Conservation (phyloP, 2,329 filamentous ascomycete genomes). For the Aspergillus quadrilineatus region DNA sequence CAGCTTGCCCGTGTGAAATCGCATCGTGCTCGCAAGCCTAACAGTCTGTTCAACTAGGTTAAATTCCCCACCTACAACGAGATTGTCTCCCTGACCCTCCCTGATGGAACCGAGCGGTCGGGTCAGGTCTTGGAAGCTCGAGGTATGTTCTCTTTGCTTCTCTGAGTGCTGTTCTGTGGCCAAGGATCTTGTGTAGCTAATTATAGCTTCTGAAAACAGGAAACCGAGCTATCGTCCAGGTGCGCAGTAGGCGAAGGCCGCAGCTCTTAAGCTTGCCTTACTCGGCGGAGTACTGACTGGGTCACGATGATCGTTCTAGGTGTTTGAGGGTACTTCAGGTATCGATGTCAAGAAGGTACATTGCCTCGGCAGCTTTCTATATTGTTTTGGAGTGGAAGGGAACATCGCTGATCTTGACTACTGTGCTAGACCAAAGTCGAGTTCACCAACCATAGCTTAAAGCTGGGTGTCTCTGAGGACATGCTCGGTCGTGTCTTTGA, state of each 20-base stretch:
- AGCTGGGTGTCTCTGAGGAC: constrained; percentile 98
- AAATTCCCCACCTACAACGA: constrained; percentile 98
- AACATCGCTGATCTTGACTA: constrained; percentile 20
- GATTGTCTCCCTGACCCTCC: constrained; percentile 92
- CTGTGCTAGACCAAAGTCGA: constrained; percentile 81
- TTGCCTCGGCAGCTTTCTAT: neutral
- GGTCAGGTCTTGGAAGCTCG: constrained; percentile 96
- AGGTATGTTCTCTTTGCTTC: constrained; percentile 57
- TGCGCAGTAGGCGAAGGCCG: constrained; percentile 44
- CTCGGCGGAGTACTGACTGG: constrained; percentile 23
- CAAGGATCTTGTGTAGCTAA: constrained; percentile 19
- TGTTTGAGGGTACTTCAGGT: constrained; percentile 94
- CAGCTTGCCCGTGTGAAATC: neutral
- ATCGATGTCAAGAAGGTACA: constrained; percentile 96
- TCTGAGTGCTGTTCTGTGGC: neutral
- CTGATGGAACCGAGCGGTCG: constrained; percentile 89
- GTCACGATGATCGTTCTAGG: constrained; percentile 52
- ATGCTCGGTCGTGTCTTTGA: constrained; percentile 99
- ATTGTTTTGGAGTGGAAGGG: neutral
- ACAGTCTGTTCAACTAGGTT: constrained; percentile 59
- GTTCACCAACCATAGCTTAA: constrained; percentile 94
- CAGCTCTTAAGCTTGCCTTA: constrained; percentile 10
- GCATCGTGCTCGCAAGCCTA: constrained; percentile 11
- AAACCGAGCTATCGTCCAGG: constrained; percentile 91
- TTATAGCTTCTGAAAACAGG: constrained; percentile 52